Percentiles rank a stretch among this genome's conserved stretches.
Evolutionary conservation across 108 stramenopile species (phyloP).

Genomic region (Discostella stelligeroides): DNA sequence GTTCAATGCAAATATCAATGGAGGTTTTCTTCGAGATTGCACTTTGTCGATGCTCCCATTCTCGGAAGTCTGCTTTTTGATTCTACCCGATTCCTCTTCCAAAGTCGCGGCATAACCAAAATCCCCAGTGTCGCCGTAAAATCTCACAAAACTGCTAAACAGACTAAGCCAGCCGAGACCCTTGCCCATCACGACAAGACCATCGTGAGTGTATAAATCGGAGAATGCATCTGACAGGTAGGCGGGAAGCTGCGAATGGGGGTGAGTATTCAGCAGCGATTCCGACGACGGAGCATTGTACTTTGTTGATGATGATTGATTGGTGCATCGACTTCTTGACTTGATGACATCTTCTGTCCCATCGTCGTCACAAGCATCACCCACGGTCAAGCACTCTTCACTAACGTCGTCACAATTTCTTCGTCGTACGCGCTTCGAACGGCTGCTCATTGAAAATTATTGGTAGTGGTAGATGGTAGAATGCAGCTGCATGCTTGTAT

Average conservation of each 20-base stretch:
- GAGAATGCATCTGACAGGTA: conserved; percentile 89
- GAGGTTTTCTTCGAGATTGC: conserved; percentile 41
- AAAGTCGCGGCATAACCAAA: conserved; percentile 49
- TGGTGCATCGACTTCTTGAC: too few species aligned
- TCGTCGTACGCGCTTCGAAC: too few species aligned
- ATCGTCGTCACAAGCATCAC: too few species aligned
- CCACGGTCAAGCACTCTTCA: too few species aligned
- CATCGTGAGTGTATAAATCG: conserved; percentile 90
- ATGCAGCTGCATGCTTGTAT: too few species aligned
- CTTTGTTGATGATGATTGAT: not conserved
- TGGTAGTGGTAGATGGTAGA: too few species aligned
- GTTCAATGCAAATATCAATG: conserved; percentile 76
- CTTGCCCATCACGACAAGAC: conserved; percentile 87
- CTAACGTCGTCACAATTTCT: too few species aligned
- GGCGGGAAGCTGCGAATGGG: conserved; percentile 61
- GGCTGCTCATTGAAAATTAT: too few species aligned
- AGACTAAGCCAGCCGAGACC: conserved; percentile 85
- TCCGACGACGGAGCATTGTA: not conserved
- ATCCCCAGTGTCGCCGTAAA: conserved; percentile 72
- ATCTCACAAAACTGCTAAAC: conserved; percentile 77
- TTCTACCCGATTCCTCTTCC: conserved; percentile 21
- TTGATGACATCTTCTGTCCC: too few species aligned
- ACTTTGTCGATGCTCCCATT: not conserved
- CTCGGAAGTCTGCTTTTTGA: not conserved
- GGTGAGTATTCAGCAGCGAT: conserved; percentile 30